phyloP scores from a whole-genome alignment of 768 basidiomycete genomes.

The Sporobolomyces pararoseus region DNA sequence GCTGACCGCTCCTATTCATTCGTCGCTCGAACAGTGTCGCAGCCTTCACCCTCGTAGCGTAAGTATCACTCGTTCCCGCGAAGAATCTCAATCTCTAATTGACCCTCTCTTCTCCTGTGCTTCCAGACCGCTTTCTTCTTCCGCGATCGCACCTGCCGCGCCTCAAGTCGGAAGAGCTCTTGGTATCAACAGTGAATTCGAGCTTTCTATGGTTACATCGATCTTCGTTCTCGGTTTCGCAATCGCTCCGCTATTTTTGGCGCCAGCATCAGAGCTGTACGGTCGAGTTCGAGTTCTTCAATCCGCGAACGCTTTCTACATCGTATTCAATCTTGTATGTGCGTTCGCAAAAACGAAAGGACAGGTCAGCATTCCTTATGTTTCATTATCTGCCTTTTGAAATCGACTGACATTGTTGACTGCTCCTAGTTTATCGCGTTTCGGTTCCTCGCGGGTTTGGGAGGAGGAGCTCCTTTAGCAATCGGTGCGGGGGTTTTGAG shows the following conservation, averaged over 20 bases:
- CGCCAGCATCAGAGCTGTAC: conserved; percentile 68
- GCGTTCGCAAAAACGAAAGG: conserved; percentile 58
- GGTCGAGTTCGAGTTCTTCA: conserved; percentile 65
- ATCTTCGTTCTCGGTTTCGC: conserved; percentile 57
- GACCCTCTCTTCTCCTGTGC: no score
- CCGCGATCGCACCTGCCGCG: conserved; percentile 68
- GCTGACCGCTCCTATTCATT: not conserved
- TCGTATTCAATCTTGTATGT: conserved; percentile 61
- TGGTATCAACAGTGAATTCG: conserved; percentile 54
- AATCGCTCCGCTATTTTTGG: conserved; percentile 33
- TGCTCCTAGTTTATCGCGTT: conserved; percentile 59
- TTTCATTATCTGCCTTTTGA: no score
- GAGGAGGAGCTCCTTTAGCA: conserved; percentile 66
- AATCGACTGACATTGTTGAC: conserved; percentile 34
- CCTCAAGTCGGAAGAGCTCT: conserved; percentile 57
- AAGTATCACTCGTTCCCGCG: no score
- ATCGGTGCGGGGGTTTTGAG: conserved; percentile 60
- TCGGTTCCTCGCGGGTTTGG: conserved; percentile 66
- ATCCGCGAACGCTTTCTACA: conserved; percentile 62
- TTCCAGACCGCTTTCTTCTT: conserved; percentile 60
- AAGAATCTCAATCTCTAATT: no score
- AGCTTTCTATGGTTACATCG: conserved; percentile 61
- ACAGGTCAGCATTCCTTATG: not conserved
- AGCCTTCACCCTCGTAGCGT: conserved; percentile 26
- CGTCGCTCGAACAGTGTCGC: no score